These are phyloP conservation scores for Plantago elongata DNA, from an alignment of 257 asterid species.

Conservation along the genomic window DNA sequence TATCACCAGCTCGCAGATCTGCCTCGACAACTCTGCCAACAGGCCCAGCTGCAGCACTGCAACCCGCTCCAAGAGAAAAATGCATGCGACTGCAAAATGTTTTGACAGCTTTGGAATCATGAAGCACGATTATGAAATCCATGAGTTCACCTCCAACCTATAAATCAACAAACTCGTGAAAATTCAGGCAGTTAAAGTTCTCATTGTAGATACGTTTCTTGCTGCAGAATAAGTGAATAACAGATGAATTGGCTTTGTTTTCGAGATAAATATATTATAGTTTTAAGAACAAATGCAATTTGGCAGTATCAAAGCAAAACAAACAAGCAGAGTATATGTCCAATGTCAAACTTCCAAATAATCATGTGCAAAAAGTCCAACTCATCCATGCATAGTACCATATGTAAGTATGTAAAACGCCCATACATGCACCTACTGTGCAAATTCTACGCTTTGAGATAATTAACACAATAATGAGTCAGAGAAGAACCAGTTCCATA, in stretches of 20 bases:
- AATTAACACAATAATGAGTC: too few species aligned
- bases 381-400: too few species aligned
- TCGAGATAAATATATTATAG: too few species aligned
- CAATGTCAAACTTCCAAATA: conserved; percentile 14
- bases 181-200: conserved; percentile 3
- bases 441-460: neutral
- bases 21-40: conserved; percentile 96
- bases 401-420: too few species aligned
- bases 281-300: neutral
- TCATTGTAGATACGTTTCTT: too few species aligned
- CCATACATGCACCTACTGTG: too few species aligned
- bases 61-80: conserved; percentile 98
- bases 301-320: neutral
- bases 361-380: conserved; percentile 1
- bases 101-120: conserved; percentile 79
- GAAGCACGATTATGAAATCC: conserved; percentile 95
- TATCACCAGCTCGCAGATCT: conserved; percentile 96
- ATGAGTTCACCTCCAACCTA: conserved; percentile 94
- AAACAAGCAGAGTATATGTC: neutral
- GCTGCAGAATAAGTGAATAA: too few species aligned
- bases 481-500: too few species aligned
- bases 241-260: too few species aligned
- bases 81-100: conserved; percentile 98
- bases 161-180: conserved; percentile 6
- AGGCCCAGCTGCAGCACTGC: conserved; percentile 99